These are phyloP conservation scores for Peniophora sp. DNA, from an alignment of 1,284 basidiomycete genomes.

Conservation along the genomic window DNA sequence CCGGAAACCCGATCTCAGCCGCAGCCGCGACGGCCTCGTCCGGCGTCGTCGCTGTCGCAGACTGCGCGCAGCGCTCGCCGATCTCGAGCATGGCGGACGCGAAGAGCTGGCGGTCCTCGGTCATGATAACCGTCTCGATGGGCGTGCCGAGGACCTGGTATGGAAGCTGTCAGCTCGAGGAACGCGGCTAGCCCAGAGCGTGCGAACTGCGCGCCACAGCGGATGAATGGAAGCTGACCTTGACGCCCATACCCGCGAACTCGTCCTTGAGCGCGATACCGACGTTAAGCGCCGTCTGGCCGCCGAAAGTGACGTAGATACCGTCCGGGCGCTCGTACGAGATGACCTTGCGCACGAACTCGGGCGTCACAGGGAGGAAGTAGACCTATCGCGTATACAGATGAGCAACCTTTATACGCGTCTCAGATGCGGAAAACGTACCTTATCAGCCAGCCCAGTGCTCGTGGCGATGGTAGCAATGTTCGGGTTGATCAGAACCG, in stretches of 20 bases:
- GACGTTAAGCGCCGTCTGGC: constrained; percentile 95
- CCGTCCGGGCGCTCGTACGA: constrained; percentile 98
- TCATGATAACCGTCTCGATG: constrained; percentile 95
- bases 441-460: constrained; percentile 93
- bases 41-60: constrained; percentile 74
- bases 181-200: no score
- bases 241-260: constrained; percentile 81
- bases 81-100: constrained; percentile 94
- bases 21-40: constrained; percentile 89
- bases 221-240: constrained; percentile 17
- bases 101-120: constrained; percentile 94
- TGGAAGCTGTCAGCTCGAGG: no score
- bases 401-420: no score
- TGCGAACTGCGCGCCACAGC: no score
- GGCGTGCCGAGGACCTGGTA: constrained; percentile 89
- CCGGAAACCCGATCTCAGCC: constrained; percentile 85
- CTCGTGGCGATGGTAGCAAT: constrained; percentile 99
- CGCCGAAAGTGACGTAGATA: constrained; percentile 98
- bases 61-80: constrained; percentile 91
- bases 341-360: constrained; percentile 97
- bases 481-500: constrained; percentile 97
- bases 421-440: no score
- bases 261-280: constrained; percentile 98
- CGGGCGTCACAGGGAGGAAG: constrained; percentile 96
- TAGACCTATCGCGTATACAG: constrained; percentile 63